A percentile compares a stretch with the other conserved stretches of the same genome.
These are phyloP conservation scores for Fusarium miscanthi DNA, from an alignment of 2,329 filamentous ascomycete species.

Conservation along the genomic window DNA sequence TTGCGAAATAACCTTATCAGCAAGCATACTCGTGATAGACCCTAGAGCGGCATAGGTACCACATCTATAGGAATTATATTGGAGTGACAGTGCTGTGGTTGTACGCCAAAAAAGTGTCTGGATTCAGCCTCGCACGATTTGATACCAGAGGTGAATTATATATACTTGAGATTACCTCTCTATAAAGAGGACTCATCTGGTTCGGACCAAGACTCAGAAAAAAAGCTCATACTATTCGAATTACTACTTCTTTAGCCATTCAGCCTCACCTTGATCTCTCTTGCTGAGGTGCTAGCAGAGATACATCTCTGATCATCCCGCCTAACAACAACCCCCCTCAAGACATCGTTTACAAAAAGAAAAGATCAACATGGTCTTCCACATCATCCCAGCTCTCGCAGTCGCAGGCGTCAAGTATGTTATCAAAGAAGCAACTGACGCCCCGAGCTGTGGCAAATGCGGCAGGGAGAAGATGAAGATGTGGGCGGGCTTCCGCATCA, in stretches of 20 bases:
- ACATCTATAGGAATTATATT: rapidly evolving
- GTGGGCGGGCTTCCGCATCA: neutral
- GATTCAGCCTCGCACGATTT: neutral
- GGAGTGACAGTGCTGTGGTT: rapidly evolving
- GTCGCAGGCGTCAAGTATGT: neutral
- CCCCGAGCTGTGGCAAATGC: neutral
- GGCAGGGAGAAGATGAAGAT: neutral
- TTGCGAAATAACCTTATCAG: neutral
- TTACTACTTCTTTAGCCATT: too few relatives aligned
- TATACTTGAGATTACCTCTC: neutral
- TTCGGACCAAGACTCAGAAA: rapidly evolving
- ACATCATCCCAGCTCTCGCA: neutral
- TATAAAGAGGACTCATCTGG: neutral
- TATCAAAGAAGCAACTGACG: neutral
- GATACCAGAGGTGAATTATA: neutral
- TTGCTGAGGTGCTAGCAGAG: neutral
- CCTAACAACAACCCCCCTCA: neutral
- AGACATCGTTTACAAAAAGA: neutral
- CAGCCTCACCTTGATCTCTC: neutral
- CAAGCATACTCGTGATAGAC: neutral
- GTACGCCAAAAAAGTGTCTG: neutral
- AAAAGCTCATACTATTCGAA: too few relatives aligned
- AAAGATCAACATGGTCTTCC: neutral
- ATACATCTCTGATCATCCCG: neutral
- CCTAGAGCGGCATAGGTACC: neutral